Conservation (phyloP, 495 filamentous ascomycete species). For the Daldinia concentrica region DNA sequence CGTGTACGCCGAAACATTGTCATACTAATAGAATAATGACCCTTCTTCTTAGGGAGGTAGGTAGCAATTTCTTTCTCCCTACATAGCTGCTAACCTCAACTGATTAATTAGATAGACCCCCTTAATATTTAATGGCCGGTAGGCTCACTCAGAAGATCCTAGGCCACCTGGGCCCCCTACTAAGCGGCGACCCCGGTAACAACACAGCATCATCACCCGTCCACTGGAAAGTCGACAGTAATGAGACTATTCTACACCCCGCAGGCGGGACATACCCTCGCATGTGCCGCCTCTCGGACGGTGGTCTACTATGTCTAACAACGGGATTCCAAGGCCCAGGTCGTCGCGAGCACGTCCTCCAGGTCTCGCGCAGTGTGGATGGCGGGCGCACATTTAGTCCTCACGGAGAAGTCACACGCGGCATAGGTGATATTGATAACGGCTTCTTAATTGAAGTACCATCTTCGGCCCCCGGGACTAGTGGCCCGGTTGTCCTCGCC, state of each 20-base stretch:
- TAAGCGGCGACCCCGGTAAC: slow-evolving; percentile 20
- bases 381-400: slow-evolving; percentile 53
- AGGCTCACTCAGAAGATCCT: slow-evolving; percentile 42
- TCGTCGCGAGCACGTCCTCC: slow-evolving; percentile 50
- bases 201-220: not conserved
- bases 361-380: slow-evolving; percentile 54
- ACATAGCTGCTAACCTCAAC: not conserved
- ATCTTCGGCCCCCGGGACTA: slow-evolving; percentile 3
- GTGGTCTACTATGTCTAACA: slow-evolving; percentile 57
- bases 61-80: not conserved
- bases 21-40: slow-evolving; percentile 3
- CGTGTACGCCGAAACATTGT: slow-evolving; percentile 31
- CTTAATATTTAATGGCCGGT: slow-evolving; percentile 29
- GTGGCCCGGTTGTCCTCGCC: slow-evolving; percentile 55
- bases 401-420: slow-evolving; percentile 46
- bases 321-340: slow-evolving; percentile 51
- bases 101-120: not conserved
- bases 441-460: slow-evolving; percentile 65
- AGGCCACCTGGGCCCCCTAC: slow-evolving; percentile 33
- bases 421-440: slow-evolving; percentile 66
- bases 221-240: slow-evolving; percentile 32
- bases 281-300: slow-evolving; percentile 57
- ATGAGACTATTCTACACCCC: slow-evolving; percentile 37
- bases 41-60: not conserved
- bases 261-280: slow-evolving; percentile 61